Conservation (phyloP, 306 rosid genomes). For the Alnus glutinosa region DNA sequence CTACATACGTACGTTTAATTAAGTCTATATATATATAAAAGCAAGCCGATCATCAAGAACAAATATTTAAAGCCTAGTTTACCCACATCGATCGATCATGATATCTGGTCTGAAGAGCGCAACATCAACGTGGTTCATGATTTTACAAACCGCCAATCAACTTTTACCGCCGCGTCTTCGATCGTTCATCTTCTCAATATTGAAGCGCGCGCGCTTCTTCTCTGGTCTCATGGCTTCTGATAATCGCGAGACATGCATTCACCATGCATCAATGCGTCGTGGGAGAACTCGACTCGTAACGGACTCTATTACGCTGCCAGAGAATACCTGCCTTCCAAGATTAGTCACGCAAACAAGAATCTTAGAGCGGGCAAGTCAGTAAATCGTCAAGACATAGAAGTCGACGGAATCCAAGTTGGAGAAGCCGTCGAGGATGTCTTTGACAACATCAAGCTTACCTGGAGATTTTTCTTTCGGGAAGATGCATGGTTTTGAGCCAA, state of each 20-base stretch:
- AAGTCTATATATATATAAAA: no score
- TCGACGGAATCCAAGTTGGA: conserved; percentile 26
- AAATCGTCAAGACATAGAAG: no score
- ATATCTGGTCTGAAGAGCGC: not conserved
- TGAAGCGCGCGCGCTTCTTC: conserved; percentile 6
- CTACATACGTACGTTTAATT: no score
- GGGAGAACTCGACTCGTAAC: conserved; percentile 22
- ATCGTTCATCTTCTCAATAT: conserved; percentile 14
- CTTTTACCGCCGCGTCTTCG: conserved; percentile 25
- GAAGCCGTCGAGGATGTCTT: conserved; percentile 33
- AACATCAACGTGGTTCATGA: conserved; percentile 48
- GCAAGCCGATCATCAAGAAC: no score
- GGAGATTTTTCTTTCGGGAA: conserved; percentile 17
- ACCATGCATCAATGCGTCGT: not conserved
- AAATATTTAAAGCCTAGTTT: no score
- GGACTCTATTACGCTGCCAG: conserved; percentile 25
- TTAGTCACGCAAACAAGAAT: conserved; percentile 18
- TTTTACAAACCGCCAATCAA: conserved; percentile 36
- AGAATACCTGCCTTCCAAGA: conserved; percentile 21
- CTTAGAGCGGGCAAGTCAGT: conserved; percentile 23
- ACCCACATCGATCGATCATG: conserved; percentile 11
- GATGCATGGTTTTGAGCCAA: no score
- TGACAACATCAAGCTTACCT: conserved; percentile 22
- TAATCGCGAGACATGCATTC: conserved; percentile 18
- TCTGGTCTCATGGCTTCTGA: not conserved